Percentiles rank a stretch among this genome's conserved stretches.
Evolutionary conservation across 2,329 filamentous ascomycete genomes (phyloP).

Genomic region (Xylariaceae sp.): DNA sequence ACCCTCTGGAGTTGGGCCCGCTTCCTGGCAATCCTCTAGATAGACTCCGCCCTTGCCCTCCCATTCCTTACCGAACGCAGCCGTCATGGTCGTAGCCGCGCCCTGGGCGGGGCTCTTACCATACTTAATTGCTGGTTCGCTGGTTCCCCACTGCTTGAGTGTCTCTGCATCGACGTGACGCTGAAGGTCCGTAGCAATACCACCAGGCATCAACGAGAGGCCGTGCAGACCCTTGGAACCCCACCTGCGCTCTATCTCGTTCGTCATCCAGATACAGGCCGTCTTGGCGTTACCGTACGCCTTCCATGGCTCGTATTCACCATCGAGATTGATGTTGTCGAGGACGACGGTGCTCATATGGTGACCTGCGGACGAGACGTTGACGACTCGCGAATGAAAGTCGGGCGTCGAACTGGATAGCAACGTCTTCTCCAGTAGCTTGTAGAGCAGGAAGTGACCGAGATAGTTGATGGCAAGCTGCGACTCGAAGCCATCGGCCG

Average conservation of each 20-base stretch:
- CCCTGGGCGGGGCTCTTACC: slow-evolving; percentile 4
- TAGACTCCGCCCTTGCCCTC: slow-evolving; percentile 7
- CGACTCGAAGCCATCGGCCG: slow-evolving; percentile 8
- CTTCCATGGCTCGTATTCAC: neutral
- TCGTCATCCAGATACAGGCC: slow-evolving; percentile 46
- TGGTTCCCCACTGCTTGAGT: neutral
- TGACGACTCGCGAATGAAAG: slow-evolving; percentile 5
- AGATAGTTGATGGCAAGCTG: slow-evolving; percentile 12
- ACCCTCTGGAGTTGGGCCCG: no score
- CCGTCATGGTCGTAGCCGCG: slow-evolving; percentile 8
- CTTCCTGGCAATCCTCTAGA: slow-evolving; percentile 8
- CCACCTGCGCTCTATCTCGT: slow-evolving; percentile 45
- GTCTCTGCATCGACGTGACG: neutral
- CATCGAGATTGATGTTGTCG: slow-evolving; percentile 1
- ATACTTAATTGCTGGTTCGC: slow-evolving; percentile 1
- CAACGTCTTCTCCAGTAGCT: slow-evolving; percentile 4
- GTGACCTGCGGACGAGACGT: slow-evolving; percentile 2
- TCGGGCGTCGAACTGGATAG: slow-evolving; percentile 1
- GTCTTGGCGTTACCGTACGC: slow-evolving; percentile 41
- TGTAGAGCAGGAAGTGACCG: slow-evolving; percentile 6
- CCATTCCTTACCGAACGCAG: slow-evolving; percentile 5
- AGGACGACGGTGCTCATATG: neutral
- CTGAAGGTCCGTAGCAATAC: slow-evolving; percentile 28
- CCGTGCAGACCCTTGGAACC: slow-evolving; percentile 39
- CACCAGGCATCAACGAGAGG: slow-evolving; percentile 42